A percentile compares a stretch with the other conserved stretches of the same genome.
Conservation (phyloP, 2,329 filamentous ascomycete genomes). For the Aspergillus caelatus region DNA sequence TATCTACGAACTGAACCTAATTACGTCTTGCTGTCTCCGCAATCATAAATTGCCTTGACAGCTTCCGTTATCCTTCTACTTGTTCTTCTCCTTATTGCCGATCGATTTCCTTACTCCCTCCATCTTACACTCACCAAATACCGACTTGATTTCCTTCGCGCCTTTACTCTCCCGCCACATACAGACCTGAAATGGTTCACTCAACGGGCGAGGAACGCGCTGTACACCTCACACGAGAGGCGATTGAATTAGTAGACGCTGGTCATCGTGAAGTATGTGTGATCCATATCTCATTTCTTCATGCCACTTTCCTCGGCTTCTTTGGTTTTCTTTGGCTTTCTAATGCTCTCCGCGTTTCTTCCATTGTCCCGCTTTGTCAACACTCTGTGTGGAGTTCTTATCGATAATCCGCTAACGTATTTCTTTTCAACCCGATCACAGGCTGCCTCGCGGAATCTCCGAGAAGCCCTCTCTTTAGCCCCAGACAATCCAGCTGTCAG, state of each 20-base stretch:
- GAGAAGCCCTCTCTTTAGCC: constrained; percentile 52
- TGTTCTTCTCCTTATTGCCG: constrained; percentile 2
- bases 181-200: constrained; percentile 44
- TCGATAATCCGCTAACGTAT: constrained; percentile 15
- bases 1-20: neutral
- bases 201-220: constrained; percentile 50
- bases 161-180: constrained; percentile 13
- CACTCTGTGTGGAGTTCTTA: neutral
- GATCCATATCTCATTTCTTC: neutral
- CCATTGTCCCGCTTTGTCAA: constrained; percentile 4
- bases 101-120: constrained; percentile 14
- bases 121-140: neutral
- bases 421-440: constrained; percentile 25
- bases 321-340: neutral
- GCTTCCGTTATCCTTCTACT: constrained; percentile 4
- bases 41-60: constrained; percentile 1
- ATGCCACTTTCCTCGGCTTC: neutral
- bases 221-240: constrained; percentile 49
- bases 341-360: constrained; percentile 5
- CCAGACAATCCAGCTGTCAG: constrained; percentile 50
- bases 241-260: constrained; percentile 49
- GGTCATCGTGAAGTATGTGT: constrained; percentile 49
- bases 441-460: constrained; percentile 51
- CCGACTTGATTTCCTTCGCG: neutral
- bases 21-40: constrained; percentile 2